Conservation (phyloP, 2,329 filamentous ascomycete genomes). For the Pyricularia pennisetigena region DNA sequence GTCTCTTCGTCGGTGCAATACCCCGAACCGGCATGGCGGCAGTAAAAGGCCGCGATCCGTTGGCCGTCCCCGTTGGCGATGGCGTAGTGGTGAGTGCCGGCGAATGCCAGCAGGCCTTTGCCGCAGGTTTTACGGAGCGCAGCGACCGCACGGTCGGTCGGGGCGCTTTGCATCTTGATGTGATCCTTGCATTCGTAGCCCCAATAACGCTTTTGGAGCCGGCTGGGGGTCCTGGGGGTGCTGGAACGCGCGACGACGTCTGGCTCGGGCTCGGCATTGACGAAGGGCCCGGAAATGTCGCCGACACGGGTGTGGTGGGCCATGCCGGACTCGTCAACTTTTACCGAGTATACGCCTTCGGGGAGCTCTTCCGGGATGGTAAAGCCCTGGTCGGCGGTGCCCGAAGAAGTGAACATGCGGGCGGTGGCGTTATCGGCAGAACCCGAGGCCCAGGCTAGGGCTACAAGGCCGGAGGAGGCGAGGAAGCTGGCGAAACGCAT, state of each 20-base stretch:
- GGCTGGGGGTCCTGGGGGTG: neutral
- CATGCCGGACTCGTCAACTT: neutral
- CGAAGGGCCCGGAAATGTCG: neutral
- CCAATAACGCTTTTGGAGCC: neutral
- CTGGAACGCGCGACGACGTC: neutral
- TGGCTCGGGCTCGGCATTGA: neutral
- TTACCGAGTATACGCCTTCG: neutral
- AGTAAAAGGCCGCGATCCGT: too few relatives aligned
- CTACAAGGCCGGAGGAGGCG: neutral
- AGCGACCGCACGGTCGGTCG: too few relatives aligned
- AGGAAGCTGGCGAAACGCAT: neutral
- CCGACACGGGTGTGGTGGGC: neutral
- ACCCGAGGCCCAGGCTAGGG: neutral
- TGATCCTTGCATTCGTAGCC: neutral
- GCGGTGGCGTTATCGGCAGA: neutral
- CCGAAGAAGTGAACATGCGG: neutral
- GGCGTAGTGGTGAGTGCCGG: too few relatives aligned
- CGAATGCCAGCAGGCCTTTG: too few relatives aligned
- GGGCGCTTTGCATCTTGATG: neutral
- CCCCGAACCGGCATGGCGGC: too few relatives aligned
- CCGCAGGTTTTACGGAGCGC: too few relatives aligned
- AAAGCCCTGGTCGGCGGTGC: neutral
- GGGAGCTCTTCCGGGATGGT: neutral
- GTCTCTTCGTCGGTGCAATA: too few relatives aligned
- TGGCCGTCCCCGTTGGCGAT: too few relatives aligned